A percentile compares a stretch with the other conserved stretches of the same genome.
phyloP scores from a whole-genome alignment of 768 basidiomycete species.

The Mycena alexandri region DNA sequence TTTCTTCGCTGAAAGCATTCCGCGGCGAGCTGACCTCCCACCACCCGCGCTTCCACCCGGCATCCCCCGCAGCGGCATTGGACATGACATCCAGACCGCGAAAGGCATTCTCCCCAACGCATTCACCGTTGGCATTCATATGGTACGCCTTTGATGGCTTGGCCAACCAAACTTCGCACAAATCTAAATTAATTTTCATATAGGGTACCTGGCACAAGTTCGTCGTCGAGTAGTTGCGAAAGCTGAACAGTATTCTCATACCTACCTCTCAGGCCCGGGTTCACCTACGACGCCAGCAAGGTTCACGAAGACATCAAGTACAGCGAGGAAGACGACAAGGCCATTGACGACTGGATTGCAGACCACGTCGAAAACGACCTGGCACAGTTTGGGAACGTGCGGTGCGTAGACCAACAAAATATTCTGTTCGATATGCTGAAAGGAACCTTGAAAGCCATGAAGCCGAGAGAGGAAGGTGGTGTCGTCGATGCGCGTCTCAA shows the following conservation, averaged over 20 bases:
- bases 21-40: constrained; percentile 80
- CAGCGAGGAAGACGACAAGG: constrained; percentile 74
- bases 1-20: constrained; percentile 58
- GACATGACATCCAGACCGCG: constrained; percentile 81
- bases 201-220: constrained; percentile 65
- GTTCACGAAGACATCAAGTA: constrained; percentile 77
- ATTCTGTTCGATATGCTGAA: neutral
- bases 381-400: constrained; percentile 75
- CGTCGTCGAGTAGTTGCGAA: too few species aligned
- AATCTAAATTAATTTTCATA: neutral
- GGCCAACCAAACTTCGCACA: neutral
- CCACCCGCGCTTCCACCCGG: constrained; percentile 82
- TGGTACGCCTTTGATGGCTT: constrained; percentile 53
- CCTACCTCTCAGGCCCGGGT: constrained; percentile 52
- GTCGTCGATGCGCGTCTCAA: constrained; percentile 74
- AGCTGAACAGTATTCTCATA: too few species aligned
- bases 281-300: constrained; percentile 65
- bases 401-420: constrained; percentile 45
- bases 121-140: constrained; percentile 79
- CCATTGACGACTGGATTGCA: constrained; percentile 71
- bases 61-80: constrained; percentile 66
- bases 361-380: constrained; percentile 82
- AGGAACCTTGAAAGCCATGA: constrained; percentile 62
- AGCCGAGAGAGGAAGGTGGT: constrained; percentile 73
- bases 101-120: constrained; percentile 70